A percentile compares a stretch with the other conserved stretches of the same genome.
phyloP scores from a whole-genome alignment of 208 protist genomes.

The Leishmania tropica region DNA sequence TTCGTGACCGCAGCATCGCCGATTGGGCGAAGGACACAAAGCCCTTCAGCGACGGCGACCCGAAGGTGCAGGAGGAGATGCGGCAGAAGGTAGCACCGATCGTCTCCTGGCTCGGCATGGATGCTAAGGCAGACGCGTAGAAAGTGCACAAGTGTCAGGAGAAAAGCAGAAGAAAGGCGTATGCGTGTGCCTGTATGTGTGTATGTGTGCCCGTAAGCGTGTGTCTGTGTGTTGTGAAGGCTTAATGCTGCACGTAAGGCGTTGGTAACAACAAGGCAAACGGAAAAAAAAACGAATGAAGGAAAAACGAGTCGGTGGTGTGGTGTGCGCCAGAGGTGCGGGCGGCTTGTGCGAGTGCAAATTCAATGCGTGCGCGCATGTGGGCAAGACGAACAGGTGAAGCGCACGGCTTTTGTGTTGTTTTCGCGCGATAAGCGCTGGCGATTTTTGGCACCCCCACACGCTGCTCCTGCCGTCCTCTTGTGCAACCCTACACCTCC shows the following conservation, averaged over 20 bases:
- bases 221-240: neutral
- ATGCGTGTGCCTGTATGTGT: neutral
- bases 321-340: neutral
- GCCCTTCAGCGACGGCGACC: conserved; percentile 16
- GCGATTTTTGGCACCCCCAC: neutral
- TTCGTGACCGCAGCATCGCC: conserved; percentile 56
- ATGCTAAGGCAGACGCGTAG: conserved; percentile 24
- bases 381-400: neutral
- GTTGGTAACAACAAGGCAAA: neutral
- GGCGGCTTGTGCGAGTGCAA: neutral
- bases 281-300: neutral
- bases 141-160: neutral
- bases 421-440: neutral
- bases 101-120: conserved; percentile 59
- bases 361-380: neutral
- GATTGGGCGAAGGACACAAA: conserved; percentile 47
- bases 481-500: neutral
- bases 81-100: conserved; percentile 49
- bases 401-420: neutral
- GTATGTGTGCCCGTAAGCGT: neutral
- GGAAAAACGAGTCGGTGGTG: neutral
- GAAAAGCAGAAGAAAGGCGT: conserved; percentile 9
- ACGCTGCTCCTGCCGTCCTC: too few relatives aligned
- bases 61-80: conserved; percentile 45
- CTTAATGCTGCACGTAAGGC: neutral